phyloP scores from a whole-genome alignment of 805 yeast species.

The Nakazawaea molendinolei region DNA sequence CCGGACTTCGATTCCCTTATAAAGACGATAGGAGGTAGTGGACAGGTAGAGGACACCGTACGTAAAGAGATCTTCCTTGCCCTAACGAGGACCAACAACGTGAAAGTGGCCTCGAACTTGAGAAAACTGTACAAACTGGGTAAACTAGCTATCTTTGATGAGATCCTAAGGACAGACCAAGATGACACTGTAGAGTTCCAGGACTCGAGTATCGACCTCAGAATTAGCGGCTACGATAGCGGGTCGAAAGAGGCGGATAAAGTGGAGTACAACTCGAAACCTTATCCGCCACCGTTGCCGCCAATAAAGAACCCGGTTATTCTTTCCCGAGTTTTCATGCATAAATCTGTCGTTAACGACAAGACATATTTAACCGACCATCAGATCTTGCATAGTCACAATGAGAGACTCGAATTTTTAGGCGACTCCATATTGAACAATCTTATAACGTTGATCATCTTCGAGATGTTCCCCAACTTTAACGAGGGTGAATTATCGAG shows the following conservation, averaged over 20 bases:
- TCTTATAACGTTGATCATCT: constrained; percentile 64
- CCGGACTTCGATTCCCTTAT: constrained; percentile 43
- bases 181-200: too few relatives aligned
- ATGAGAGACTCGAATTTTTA: constrained; percentile 83
- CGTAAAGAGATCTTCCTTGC: constrained; percentile 40
- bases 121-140: constrained; percentile 46
- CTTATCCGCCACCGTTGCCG: constrained; percentile 68
- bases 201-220: too few relatives aligned
- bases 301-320: constrained; percentile 51
- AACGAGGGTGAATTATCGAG: constrained; percentile 78
- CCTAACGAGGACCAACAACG: constrained; percentile 43
- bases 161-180: constrained; percentile 31
- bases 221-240: too few relatives aligned
- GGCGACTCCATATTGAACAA: constrained; percentile 84
- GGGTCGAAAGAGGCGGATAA: too few relatives aligned
- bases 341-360: constrained; percentile 64
- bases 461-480: constrained; percentile 56
- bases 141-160: constrained; percentile 46
- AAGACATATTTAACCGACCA: constrained; percentile 46
- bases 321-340: constrained; percentile 69
- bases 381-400: constrained; percentile 58
- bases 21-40: constrained; percentile 21
- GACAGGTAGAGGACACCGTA: constrained; percentile 25
- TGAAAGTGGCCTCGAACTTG: constrained; percentile 54
- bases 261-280: constrained; percentile 11